These are phyloP conservation scores for Taiozyma sp. DNA, from an alignment of 1,139 yeast genomes.

Conservation along the genomic window DNA sequence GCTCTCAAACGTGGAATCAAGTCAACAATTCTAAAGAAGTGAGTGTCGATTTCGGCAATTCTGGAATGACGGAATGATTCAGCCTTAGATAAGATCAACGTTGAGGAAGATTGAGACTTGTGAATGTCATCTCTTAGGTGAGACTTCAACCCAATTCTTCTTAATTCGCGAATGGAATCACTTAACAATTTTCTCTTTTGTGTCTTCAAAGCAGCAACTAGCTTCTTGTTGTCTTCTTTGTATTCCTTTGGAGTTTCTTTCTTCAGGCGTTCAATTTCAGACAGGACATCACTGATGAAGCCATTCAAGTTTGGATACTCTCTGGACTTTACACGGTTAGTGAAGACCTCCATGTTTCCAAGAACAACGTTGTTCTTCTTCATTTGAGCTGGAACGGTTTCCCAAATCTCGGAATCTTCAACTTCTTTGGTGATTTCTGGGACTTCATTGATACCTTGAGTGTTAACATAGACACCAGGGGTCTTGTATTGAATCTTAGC, in stretches of 20 bases:
- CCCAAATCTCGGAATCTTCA: constrained; percentile 39
- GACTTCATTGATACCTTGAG: constrained; percentile 13
- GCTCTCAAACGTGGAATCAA: constrained; percentile 75
- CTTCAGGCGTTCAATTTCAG: constrained; percentile 58
- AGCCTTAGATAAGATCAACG: constrained; percentile 54
- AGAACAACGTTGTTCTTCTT: constrained; percentile 46
- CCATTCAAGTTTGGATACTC: constrained; percentile 36
- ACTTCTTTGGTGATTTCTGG: constrained; percentile 5
- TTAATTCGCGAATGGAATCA: constrained; percentile 69
- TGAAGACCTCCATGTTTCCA: constrained; percentile 50
- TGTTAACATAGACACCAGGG: constrained; percentile 9
- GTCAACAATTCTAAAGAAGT: constrained; percentile 71
- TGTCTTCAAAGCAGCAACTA: constrained; percentile 66
- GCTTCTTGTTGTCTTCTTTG: constrained; percentile 72
- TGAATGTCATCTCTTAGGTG: constrained; percentile 62
- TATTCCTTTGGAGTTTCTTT: constrained; percentile 72
- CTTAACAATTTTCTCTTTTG: constrained; percentile 79
- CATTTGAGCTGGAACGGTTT: constrained; percentile 50
- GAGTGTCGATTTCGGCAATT: constrained; percentile 48
- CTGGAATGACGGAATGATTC: constrained; percentile 38
- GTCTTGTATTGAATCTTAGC: constrained; percentile 14
- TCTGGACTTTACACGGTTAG: constrained; percentile 33
- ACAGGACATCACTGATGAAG: constrained; percentile 49
- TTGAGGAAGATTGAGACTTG: constrained; percentile 57
- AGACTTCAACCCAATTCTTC: constrained; percentile 69